phyloP scores from a whole-genome alignment of 495 filamentous ascomycete species.

The Talaromyces proteolyticus region DNA sequence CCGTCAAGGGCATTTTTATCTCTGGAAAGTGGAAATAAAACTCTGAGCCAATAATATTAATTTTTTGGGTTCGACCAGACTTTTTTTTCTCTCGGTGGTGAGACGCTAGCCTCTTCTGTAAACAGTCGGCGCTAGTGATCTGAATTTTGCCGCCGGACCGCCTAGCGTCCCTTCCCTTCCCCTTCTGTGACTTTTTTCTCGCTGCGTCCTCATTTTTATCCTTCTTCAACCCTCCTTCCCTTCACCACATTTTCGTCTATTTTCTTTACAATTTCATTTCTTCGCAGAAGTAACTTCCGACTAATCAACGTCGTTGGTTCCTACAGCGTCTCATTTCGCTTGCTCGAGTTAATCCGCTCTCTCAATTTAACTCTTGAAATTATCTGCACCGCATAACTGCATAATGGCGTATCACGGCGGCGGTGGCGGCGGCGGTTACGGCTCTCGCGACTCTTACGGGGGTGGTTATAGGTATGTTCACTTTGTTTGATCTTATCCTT shows the following conservation, averaged over 20 bases:
- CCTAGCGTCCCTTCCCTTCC: too few species aligned
- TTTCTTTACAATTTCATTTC: constrained; percentile 17
- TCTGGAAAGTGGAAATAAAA: too few species aligned
- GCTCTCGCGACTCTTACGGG: constrained; percentile 43
- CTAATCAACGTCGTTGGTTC: constrained; percentile 19
- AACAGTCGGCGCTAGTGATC: too few species aligned
- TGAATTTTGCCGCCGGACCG: too few species aligned
- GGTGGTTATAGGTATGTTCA: constrained; percentile 31
- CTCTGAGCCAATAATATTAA: too few species aligned
- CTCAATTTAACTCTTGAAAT: too few species aligned
- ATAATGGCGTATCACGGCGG: constrained; percentile 75
- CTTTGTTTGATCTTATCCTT: neutral
- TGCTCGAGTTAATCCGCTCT: too few species aligned
- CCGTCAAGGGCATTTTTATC: too few species aligned
- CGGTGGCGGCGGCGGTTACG: constrained; percentile 25
- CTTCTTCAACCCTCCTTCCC: constrained; percentile 11
- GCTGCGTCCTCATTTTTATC: constrained; percentile 12
- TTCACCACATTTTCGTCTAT: constrained; percentile 8
- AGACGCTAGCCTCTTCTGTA: too few species aligned
- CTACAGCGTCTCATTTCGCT: constrained; percentile 14
- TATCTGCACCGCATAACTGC: constrained; percentile 17
- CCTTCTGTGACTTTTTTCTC: too few species aligned
- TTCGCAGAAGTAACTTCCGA: constrained; percentile 16
- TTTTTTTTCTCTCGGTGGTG: too few species aligned
- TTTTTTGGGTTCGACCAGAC: too few species aligned